Base-by-base conservation (phyloP, 202 grass and related monocot species). In the Alloteropsis angusta region DNA sequence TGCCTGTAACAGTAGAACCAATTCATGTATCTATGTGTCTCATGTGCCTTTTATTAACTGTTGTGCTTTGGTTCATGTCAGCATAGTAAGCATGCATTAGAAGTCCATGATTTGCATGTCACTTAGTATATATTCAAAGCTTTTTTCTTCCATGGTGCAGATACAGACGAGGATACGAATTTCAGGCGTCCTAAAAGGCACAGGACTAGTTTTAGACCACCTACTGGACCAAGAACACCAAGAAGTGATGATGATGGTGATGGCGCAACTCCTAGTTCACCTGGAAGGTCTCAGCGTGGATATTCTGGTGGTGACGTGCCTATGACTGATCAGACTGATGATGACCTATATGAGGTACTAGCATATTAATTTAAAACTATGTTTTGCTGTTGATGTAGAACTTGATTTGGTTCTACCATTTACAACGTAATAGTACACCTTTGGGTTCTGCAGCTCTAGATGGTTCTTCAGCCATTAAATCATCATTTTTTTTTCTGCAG, bases 301-400 rank as follows among this genome's bases (percentile, higher is more conserved):
- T 97, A 87, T 77, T 88, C 90, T 37, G 89, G 93, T 65, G 88
- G 87, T 62, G 94, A 97, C 85, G 83, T 88, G 25, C 92, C 83
- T 77, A 93, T 91, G 89, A 98, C 92, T 65, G 96, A 98, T 59
- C 96, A 90, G 58, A 95, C 92, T 16, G 89, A 98, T 84, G 95
- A 98, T 74, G 90, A 98, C 72, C 89, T 81, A 65, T 95, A 89
- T 6, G 96, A 98, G 86, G 96, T 98, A 88, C 32, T 85, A 9
- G 65, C 26, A 45, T 75, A 75, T 74, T 21, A 38, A 64, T 48
- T 41, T 21, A 23, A 23, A 55, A 44, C 44, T 58, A 65, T 3
- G 17, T 25, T 80, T 72, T 70, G 25, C 16, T 84, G 23, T 65
- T 80, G 12, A 30, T 79, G 46, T 54, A 64, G 26, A 80, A 53